Base-by-base conservation (phyloP, 345 rosid genomes). In the Tarenaya hassleriana region DNA sequence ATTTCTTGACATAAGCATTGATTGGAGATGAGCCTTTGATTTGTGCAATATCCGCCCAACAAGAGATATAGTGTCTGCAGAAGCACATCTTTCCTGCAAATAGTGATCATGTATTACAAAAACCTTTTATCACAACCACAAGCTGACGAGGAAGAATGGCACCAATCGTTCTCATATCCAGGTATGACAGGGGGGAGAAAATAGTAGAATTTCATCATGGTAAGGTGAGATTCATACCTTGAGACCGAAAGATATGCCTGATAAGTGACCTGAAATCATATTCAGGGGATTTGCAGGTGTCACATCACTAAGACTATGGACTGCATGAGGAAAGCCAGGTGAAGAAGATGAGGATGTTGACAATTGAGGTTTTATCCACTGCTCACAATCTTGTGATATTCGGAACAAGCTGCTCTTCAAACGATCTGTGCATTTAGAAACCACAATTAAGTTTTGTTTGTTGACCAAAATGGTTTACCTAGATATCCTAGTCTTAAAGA, bases 71-170 rank as follows among this genome's bases (percentile, higher is more conserved):
- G 82, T 78, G 57, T 94, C 91, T 29, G 85, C 94, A 45, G 70
- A 97, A 7, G 84, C 75, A 72, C 99, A 94, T 70, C 99, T 83
- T 78, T 94, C 99, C 99, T 94, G 85, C 69, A 75, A 74, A 64
- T 18, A 57, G 73, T 56, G 15, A 55, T 50, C 57, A 43, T 37
- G 58, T 29, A 18, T 50, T 32, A 14, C 16, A 57, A 35, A 44
- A 58, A 29, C 60, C 4, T 45, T 58, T 38, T 32, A 32, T 38
- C 52, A 50, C 16, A 46, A 33, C 17, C 16, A 32, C 34, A 39
- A 49, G 41, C 49, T 63, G 19, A 15, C 5, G 21, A 46, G 19
- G 18, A 49, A 33, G 18, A 10, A 17, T 54, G 19, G 61, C 21
- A 17, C 39, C 59, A 44, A 35, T 52, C 35, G 24, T 50, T 31